Base-by-base conservation (phyloP, 805 yeast genomes). In the Torulaspora maleeae region DNA sequence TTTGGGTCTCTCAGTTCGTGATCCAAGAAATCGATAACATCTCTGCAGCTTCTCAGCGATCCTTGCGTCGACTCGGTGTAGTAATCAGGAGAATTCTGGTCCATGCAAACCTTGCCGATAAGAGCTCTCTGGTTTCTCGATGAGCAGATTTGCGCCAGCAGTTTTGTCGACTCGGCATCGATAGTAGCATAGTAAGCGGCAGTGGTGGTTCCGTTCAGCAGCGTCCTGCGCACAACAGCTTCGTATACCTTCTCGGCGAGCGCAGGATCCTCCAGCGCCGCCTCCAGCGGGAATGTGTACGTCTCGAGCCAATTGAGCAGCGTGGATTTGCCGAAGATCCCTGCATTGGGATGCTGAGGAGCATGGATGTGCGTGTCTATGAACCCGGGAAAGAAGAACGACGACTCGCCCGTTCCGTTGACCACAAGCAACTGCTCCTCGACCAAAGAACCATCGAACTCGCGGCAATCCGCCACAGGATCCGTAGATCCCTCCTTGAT, bases 71-170 rank as follows among this genome's bases (percentile, higher is more conserved):
- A 69, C 56, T 86, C 90, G 35, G 71, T 62, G 63, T 86, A 80
- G 60, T 78, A 83, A 25, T 77, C 83, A 0, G 93, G 95, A 1
- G 87, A 78, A 67, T 86, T 82, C 49, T 78, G 76, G 60, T 89
- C 83, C 98, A 93, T 93, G 62, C 98, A 93, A 16, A 88, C 95
- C 56, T 91, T 83, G 3, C 99, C 99, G 30, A 93, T 79, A 43
- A 86, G 75, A 0, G 96, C 96, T 49, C 97, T 72, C 66, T 90
- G 98, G 30, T 96, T 95, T 25, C 69, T 54, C 32, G 70, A 49
- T 10, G 81, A 67, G 28, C 91, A 80, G 12, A 84, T 61, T 47
- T 83, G 84, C 1, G 95, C 95, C 57, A 93, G 76, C 29, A 83
- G 55, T 41, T 82, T 82, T 2, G 97, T 77, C 3, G 95, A 81